These are phyloP conservation scores for Lachancea kluyveri DNA, from an alignment of 805 yeast species.

Conservation along the genomic window DNA sequence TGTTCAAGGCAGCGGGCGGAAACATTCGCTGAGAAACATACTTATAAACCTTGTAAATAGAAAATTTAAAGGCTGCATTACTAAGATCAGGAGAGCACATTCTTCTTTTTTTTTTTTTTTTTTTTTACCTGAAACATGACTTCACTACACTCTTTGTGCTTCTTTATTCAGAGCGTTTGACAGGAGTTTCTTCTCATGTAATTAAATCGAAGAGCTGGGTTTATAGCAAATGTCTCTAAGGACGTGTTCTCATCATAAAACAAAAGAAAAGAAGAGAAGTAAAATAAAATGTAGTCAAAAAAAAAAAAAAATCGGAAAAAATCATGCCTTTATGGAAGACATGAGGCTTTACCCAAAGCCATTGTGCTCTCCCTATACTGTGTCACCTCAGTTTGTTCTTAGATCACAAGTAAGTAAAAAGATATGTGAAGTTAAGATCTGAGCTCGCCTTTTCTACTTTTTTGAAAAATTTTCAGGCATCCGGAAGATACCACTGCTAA, in stretches of 20 bases:
- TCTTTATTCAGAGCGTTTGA: conserved; percentile 33
- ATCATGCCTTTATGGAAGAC: no score
- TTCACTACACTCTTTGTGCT: no score
- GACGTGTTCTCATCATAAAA: conserved; percentile 35
- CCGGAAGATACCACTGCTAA: no score
- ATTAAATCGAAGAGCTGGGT: conserved; percentile 37
- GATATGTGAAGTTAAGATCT: no score
- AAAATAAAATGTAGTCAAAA: no score
- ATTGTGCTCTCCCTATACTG: no score
- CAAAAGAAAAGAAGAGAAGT: conserved; percentile 5
- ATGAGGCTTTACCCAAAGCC: no score
- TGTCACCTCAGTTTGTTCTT: no score
- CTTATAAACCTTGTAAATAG: conserved; percentile 9
- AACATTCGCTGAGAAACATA: conserved; percentile 31
- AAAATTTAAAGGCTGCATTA: background rate
- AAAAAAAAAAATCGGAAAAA: no score
- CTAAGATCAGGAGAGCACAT: background rate
- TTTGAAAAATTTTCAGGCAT: no score
- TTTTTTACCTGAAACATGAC: background rate
- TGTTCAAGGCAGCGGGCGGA: conserved; percentile 68
- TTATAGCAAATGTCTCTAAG: conserved; percentile 34
- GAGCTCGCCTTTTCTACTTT: no score
- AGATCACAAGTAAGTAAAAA: no score
- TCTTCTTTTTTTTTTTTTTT: background rate
- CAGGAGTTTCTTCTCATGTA: conserved; percentile 29